Conservation (phyloP, 177 flowering plant genomes). For the Vitis hybrid region DNA sequence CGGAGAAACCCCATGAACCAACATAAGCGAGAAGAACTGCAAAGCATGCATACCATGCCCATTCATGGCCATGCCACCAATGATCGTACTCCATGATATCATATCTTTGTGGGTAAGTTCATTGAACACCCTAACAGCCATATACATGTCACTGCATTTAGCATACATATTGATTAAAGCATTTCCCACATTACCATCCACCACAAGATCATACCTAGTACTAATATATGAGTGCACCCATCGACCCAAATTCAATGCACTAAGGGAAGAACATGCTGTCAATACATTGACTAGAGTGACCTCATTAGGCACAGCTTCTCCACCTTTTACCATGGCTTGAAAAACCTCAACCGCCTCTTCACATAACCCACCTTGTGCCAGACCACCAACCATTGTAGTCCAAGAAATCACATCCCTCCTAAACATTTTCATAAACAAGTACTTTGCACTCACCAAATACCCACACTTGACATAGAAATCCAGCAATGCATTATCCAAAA, state of each 20-base stretch:
- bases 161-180: constrained; percentile 33
- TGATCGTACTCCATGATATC: constrained; percentile 31
- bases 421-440: constrained; percentile 26
- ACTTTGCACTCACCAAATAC: constrained; percentile 12
- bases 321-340: constrained; percentile 19
- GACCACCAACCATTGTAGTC: constrained; percentile 29
- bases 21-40: constrained; percentile 26
- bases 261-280: constrained; percentile 30
- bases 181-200: constrained; percentile 22
- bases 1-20: constrained; percentile 25
- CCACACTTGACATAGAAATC: constrained; percentile 24
- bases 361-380: constrained; percentile 24
- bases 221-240: constrained; percentile 19
- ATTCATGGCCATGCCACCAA: constrained; percentile 34
- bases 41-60: constrained; percentile 23
- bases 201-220: constrained; percentile 4
- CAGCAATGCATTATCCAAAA: constrained; percentile 24
- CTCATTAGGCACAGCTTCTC: constrained; percentile 31
- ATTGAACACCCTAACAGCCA: constrained; percentile 24
- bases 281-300: constrained; percentile 23
- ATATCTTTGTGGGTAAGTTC: constrained; percentile 20
- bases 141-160: constrained; percentile 21
- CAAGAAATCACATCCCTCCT: constrained; percentile 37
- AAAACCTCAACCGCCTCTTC: constrained; percentile 25
- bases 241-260: constrained; percentile 23